Evolutionary conservation across 2,329 filamentous ascomycete species (phyloP).

Genomic region (Penicillium hesseltinei): DNA sequence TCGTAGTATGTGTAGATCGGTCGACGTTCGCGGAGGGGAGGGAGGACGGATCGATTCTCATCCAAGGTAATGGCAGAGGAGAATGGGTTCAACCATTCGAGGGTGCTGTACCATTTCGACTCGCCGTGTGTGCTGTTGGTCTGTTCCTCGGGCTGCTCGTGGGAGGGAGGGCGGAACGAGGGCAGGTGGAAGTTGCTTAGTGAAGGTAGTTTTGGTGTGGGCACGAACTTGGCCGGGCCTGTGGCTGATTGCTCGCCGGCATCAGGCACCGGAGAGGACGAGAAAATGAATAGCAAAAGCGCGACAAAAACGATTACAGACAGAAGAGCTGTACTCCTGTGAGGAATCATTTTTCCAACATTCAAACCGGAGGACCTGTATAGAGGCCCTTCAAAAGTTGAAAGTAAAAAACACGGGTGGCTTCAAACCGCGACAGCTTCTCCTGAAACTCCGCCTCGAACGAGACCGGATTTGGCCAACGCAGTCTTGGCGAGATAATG

Average conservation of each 20-base stretch:
- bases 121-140: slow-evolving; percentile 76
- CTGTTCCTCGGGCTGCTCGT: slow-evolving; percentile 69
- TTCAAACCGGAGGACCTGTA: slow-evolving; percentile 6
- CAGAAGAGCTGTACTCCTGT: slow-evolving; percentile 43
- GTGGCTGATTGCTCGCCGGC: slow-evolving; percentile 23
- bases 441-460: slow-evolving; percentile 13
- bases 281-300: slow-evolving; percentile 45
- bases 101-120: slow-evolving; percentile 82
- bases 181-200: slow-evolving; percentile 57
- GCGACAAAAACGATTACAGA: slow-evolving; percentile 45
- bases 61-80: slow-evolving; percentile 77
- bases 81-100: slow-evolving; percentile 88
- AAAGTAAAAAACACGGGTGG: not conserved
- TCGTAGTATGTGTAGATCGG: slow-evolving; percentile 93
- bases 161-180: slow-evolving; percentile 68
- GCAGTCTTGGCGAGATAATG: slow-evolving; percentile 7
- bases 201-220: slow-evolving; percentile 42
- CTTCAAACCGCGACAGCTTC: not conserved
- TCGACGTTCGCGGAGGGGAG: slow-evolving; percentile 67
- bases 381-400: not conserved
- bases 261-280: slow-evolving; percentile 39
- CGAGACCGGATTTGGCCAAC: slow-evolving; percentile 14
- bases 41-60: slow-evolving; percentile 78
- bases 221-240: slow-evolving; percentile 33
- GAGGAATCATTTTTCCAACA: slow-evolving; percentile 38